Evolutionary conservation across 2,329 filamentous ascomycete genomes (phyloP), one percentile per base, ranked within the genome.

Genomic region (Bipolaris victoriae): DNA sequence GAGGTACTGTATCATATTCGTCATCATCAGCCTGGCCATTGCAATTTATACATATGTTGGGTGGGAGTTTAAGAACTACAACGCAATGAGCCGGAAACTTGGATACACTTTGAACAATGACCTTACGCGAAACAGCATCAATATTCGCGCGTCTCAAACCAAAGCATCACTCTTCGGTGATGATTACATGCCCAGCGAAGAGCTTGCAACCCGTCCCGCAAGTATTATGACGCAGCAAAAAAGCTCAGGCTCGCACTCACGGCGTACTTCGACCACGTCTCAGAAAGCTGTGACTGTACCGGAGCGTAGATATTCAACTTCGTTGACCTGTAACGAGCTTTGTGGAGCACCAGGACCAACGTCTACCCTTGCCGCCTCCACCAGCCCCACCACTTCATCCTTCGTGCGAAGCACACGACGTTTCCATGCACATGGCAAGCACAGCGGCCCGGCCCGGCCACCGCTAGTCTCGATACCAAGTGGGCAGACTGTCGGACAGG

Each of bases 41-140:
- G 84, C 84, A 6, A 87, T 92, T n/a, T 92, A 92, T 70, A 69
- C 85, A 10, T 89, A 91, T 62, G 86, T 92, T 7, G 78, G 79
- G 0, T 72, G 71, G 48, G 59, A 70, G 49, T 73, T 83, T 60
- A 76, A 74, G 13, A 53, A 57, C 62, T 79, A 67, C 64, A 72
- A 65, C 40, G 67, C 54, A n/a, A 26, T 57, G 13, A 60, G 63
- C 3, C 50, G 66, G n/a, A 60, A 52, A 24, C 35, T 52, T 6
- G 63, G 63, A 24, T 53, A 63, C 18, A 66, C 64, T 5, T 29
- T 20, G 9, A 52, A 33, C 15, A 33, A 37, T 15, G 46, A 48
- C 15, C 24, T 26, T 15, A 7, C 18, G 6, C 18, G 31, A 20
- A 22, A 18, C 7, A 22, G 22, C 7, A 18, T 35, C 9, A 29